phyloP scores from a whole-genome alignment of 2,329 filamentous ascomycete genomes.

The Atkinsonella hypoxylon region DNA sequence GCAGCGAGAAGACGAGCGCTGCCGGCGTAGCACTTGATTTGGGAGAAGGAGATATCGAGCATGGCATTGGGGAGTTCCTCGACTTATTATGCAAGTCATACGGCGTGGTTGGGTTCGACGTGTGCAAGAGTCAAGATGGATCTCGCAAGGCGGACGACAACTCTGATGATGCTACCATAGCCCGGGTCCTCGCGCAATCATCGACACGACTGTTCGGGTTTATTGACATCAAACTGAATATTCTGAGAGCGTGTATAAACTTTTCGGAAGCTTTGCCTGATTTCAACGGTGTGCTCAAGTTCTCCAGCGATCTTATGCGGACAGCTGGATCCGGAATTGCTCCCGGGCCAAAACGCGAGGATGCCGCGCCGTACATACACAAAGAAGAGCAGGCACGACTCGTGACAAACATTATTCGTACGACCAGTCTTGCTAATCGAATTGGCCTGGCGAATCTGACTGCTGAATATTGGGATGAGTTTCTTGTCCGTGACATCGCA shows the following conservation, averaged over 20 bases:
- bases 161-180: slow-evolving; percentile 39
- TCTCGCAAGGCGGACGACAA: slow-evolving; percentile 25
- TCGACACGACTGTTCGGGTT: slow-evolving; percentile 61
- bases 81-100: slow-evolving; percentile 50
- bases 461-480: slow-evolving; percentile 95
- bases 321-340: slow-evolving; percentile 73
- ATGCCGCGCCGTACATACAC: slow-evolving; percentile 57
- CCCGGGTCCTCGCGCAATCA: slow-evolving; percentile 48
- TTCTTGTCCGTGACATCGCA: slow-evolving; percentile 67
- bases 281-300: slow-evolving; percentile 77
- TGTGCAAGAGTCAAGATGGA: slow-evolving; percentile 15
- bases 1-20: slow-evolving; percentile 35
- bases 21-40: slow-evolving; percentile 44
- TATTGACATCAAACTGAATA: slow-evolving; percentile 67
- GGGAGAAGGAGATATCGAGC: slow-evolving; percentile 51
- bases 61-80: slow-evolving; percentile 52
- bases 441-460: slow-evolving; percentile 58
- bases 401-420: slow-evolving; percentile 76
- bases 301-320: slow-evolving; percentile 72
- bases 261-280: slow-evolving; percentile 90
- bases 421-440: slow-evolving; percentile 62
- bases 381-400: slow-evolving; percentile 77
- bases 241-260: slow-evolving; percentile 80
- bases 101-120: slow-evolving; percentile 45
- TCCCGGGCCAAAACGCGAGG: slow-evolving; percentile 54